These are phyloP conservation scores for Curvularia verruculosa DNA, from an alignment of 2,329 filamentous ascomycete species.

Conservation along the genomic window DNA sequence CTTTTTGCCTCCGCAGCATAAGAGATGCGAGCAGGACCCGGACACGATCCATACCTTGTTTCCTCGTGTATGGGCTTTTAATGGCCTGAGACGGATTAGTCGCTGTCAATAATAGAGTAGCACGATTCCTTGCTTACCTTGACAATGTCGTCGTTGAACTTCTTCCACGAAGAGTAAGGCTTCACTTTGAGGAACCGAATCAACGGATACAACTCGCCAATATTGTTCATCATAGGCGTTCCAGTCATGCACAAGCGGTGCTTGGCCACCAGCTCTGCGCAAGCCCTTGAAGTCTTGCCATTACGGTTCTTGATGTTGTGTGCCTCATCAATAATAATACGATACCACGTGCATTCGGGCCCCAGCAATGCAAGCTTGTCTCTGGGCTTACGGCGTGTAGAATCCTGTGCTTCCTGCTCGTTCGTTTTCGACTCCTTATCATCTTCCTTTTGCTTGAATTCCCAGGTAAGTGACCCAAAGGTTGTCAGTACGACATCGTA, in stretches of 20 bases:
- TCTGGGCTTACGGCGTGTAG: conserved; percentile 24
- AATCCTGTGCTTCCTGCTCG: conserved; percentile 49
- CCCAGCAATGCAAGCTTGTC: conserved; percentile 60
- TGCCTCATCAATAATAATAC: conserved; percentile 78
- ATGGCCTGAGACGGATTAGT: conserved; percentile 37
- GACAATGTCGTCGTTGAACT: conserved; percentile 66
- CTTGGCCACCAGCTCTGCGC: conserved; percentile 62
- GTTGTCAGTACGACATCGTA: conserved; percentile 82
- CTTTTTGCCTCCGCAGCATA: conserved; percentile 82
- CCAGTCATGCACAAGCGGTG: conserved; percentile 79
- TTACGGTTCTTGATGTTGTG: conserved; percentile 79
- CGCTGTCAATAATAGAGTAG: not conserved
- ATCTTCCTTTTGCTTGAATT: conserved; percentile 66
- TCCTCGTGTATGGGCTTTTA: conserved; percentile 48
- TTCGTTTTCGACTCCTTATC: conserved; percentile 55
- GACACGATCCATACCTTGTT: conserved; percentile 69
- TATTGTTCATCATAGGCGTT: conserved; percentile 87
- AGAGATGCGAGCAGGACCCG: conserved; percentile 79
- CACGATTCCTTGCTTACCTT: conserved; percentile 26
- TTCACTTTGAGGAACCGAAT: conserved; percentile 77
- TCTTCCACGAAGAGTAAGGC: conserved; percentile 70
- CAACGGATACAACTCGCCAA: conserved; percentile 77
- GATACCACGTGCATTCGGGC: conserved; percentile 61
- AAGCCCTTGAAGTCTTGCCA: conserved; percentile 67
- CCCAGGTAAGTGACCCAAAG: conserved; percentile 72